Evolutionary conservation across 2,329 filamentous ascomycete genomes (phyloP), one percentile per base, ranked within the genome.

Genomic region (Penicillium griseofulvum): DNA sequence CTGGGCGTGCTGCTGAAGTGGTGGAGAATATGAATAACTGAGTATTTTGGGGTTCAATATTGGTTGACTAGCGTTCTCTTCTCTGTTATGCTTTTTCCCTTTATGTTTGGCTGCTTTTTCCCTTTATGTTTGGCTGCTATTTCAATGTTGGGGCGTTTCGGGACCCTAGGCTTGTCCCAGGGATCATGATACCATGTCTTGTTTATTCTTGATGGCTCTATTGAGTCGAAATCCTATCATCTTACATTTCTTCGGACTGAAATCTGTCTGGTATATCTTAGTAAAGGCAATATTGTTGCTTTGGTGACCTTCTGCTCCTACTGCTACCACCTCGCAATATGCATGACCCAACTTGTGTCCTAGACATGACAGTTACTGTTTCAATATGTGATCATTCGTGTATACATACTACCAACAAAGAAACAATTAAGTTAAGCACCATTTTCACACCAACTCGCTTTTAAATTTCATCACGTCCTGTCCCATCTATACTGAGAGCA

Each of bases 21-120:
- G 74, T 79, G 54, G 76, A 80, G 62, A 71, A 70, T 58, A 74
- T 76, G 64, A 71, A 70, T 57, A 74, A 76, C 63, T 78, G 63
- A 74, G 52, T 7, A 14, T 26, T n/a, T 55, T 56, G 46, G 33
- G 37, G 22, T 22, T 22, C 22, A 22, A 22, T 22, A 3, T 57
- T 17, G 24, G 44, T 49, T 54, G 31, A 41, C 14, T 55, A 36
- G 31, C 37, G 48, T 57, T 49, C 44, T 22, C 37, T 52, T 52
- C 24, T 38, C 52, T 48, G 34, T 34, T 54, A n/a, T 42, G 22
- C 4, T 22, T 22, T 22, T 22, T 22, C 3, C 3, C 48, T 52
- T 36, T 41, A 47, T 47, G 31, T 22, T 53, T 41, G 36, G 50
- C 22, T 43, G 54, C 12, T 26, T 22, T 38, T 49, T 36, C 3